These are phyloP conservation scores for Fraxinus greggii DNA, from an alignment of 305 asterid genomes.

Conservation along the genomic window DNA sequence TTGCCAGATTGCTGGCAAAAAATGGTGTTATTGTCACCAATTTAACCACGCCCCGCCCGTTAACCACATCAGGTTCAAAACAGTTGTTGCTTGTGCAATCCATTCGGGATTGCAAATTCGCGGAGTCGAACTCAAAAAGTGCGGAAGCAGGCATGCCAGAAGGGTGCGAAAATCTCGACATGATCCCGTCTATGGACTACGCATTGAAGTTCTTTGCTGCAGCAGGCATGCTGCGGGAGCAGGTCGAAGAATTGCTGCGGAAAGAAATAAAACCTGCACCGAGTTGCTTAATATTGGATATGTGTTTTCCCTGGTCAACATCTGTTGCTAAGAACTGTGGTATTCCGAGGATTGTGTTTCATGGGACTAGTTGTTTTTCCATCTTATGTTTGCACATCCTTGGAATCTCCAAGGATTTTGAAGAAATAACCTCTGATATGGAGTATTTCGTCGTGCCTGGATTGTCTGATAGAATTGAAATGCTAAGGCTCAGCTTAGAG, in stretches of 20 bases:
- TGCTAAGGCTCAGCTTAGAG: constrained; percentile 34
- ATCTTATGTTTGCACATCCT: constrained; percentile 23
- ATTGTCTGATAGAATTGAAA: constrained; percentile 34
- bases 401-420: neutral
- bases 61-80: constrained; percentile 24
- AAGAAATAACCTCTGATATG: constrained; percentile 9
- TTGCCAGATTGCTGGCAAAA: constrained; percentile 34
- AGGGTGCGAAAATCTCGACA: constrained; percentile 39
- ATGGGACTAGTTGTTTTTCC: constrained; percentile 43
- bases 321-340: constrained; percentile 22
- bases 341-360: constrained; percentile 43
- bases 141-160: constrained; percentile 37
- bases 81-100: constrained; percentile 24
- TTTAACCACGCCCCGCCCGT: constrained; percentile 35
- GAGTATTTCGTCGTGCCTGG: constrained; percentile 38
- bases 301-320: constrained; percentile 38
- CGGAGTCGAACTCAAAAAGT: constrained; percentile 11
- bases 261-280: constrained; percentile 26
- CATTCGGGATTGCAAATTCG: constrained; percentile 26
- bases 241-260: constrained; percentile 23
- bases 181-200: constrained; percentile 17
- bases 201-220: constrained; percentile 24
- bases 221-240: constrained; percentile 19
- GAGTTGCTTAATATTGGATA: constrained; percentile 38
- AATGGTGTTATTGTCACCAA: constrained; percentile 32